Percentiles rank a stretch among this genome's conserved stretches.
Conservation (phyloP, 208 protist genomes). For the Lotmaria passim region DNA sequence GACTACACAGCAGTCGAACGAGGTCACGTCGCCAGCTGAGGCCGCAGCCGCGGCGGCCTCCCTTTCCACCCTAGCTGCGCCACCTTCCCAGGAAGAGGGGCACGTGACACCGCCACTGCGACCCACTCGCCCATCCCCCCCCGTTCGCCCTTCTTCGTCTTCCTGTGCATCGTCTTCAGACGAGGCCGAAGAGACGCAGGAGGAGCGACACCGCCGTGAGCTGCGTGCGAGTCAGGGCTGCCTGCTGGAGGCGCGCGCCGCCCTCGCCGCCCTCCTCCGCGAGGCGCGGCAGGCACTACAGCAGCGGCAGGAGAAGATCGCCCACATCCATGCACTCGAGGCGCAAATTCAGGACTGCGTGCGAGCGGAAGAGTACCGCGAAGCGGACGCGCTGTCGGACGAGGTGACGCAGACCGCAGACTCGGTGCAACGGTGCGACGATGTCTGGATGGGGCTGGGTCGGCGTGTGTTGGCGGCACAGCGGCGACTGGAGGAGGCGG, state of each 20-base stretch:
- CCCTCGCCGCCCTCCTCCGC: conserved; percentile 15
- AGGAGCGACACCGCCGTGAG: conserved; percentile 14
- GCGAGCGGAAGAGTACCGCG: conserved; percentile 39
- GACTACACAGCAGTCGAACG: too few species aligned
- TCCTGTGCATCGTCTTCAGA: conserved; percentile 15
- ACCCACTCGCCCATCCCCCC: background rate
- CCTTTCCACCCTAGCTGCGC: too few species aligned
- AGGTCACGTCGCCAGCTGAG: too few species aligned
- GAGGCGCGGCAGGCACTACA: conserved; percentile 18
- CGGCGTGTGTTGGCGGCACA: conserved; percentile 5
- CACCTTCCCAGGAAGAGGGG: too few species aligned
- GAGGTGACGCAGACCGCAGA: conserved; percentile 9
- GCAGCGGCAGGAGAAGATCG: conserved; percentile 13
- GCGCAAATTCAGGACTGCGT: conserved; percentile 29
- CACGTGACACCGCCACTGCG: too few species aligned
- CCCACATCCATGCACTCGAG: conserved; percentile 23
- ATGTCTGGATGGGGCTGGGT: conserved; percentile 9
- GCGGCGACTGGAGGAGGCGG: conserved; percentile 17
- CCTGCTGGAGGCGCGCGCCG: conserved; percentile 16
- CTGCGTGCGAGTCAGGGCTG: conserved; percentile 3
- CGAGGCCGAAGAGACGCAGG: background rate
- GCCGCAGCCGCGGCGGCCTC: too few species aligned
- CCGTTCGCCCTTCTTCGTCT: background rate
- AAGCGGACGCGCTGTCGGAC: conserved; percentile 31
- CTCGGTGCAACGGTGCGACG: conserved; percentile 23